Evolutionary conservation across 441 rosid genomes (phyloP), one percentile per base, ranked within the genome.

Genomic region (Bocquillonia castaneifolia): DNA sequence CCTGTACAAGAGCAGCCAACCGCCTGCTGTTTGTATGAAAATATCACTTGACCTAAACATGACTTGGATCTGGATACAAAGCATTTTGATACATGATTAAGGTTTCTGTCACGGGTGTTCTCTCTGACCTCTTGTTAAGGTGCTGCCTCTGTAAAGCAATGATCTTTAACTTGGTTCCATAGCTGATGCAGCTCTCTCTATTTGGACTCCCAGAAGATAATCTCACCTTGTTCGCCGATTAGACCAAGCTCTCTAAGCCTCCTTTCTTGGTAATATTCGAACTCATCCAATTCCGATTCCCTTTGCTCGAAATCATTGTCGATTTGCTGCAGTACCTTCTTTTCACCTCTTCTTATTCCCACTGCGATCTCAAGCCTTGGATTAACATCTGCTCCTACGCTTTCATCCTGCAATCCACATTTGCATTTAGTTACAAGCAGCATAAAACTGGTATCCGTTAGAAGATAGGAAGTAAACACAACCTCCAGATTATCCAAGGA

Each of bases 211-310:
- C 97, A 88, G 75, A 91, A 93, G 71, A 91, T 93, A 72, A 91
- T 85, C 0, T 91, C 95, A 25, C 97, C 99, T 84, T 89, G 92
- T 79, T 89, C 96, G 10, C 97, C 96, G 64, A 86, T 91, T 29
- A 93, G 87, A 66, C 99, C 99, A 60, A 89, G 95, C 55, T 85
- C 95, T 79, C 76, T 86, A 65, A 89, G 92, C 85, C 97, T 70
- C 70, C 96, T 86, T 78, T 89, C 93, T 72, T 91, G 95, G 85
- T 89, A 91, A 79, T 91, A 91, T 76, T 89, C 96, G 54, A 89
- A 52, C 74, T 83, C 86, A 39, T 83, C 85, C 71, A 89, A 74
- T 68, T 86, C 88, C 29, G 70, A 74, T 76, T 91, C 96, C 75
- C 88, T 86, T 44, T 81, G 85, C 79, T 80, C 76, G 74, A 93